Conservation (phyloP, 2,329 filamentous ascomycete species). For the Aspergillus aculeatus region DNA sequence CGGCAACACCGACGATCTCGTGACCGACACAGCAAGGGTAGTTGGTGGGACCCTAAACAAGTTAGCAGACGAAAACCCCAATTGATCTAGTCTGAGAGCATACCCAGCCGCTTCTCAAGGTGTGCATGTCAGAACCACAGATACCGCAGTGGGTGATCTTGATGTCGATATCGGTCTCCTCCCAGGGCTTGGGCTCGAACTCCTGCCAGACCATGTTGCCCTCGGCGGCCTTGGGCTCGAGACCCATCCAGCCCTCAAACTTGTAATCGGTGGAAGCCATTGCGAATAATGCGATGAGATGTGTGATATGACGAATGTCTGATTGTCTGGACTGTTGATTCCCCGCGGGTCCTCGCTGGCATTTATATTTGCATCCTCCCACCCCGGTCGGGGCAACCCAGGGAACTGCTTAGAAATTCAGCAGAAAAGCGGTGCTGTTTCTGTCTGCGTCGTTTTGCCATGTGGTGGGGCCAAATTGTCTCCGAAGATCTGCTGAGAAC, state of each 20-base stretch:
- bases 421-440: background rate
- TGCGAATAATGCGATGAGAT: background rate
- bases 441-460: background rate
- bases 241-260: slow-evolving; percentile 58
- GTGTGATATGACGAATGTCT: background rate
- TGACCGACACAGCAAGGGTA: slow-evolving; percentile 59
- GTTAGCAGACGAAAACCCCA: background rate
- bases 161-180: slow-evolving; percentile 64
- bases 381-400: background rate
- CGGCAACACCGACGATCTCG: slow-evolving; percentile 62
- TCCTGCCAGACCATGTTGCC: slow-evolving; percentile 56
- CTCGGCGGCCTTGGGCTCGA: slow-evolving; percentile 47
- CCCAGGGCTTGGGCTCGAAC: slow-evolving; percentile 64
- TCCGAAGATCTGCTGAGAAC: background rate
- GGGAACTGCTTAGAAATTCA: slow-evolving; percentile 6
- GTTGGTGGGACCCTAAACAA: slow-evolving; percentile 26
- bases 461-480: background rate
- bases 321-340: slow-evolving; percentile 6
- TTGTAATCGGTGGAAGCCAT: slow-evolving; percentile 44
- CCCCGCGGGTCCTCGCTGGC: slow-evolving; percentile 10
- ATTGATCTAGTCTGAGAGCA: slow-evolving; percentile 4
- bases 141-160: slow-evolving; percentile 64
- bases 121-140: slow-evolving; percentile 62
- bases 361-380: slow-evolving; percentile 5
- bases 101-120: slow-evolving; percentile 51